Evolutionary conservation across 768 basidiomycete species (phyloP).

Genomic region (Boletus coccyginus): DNA sequence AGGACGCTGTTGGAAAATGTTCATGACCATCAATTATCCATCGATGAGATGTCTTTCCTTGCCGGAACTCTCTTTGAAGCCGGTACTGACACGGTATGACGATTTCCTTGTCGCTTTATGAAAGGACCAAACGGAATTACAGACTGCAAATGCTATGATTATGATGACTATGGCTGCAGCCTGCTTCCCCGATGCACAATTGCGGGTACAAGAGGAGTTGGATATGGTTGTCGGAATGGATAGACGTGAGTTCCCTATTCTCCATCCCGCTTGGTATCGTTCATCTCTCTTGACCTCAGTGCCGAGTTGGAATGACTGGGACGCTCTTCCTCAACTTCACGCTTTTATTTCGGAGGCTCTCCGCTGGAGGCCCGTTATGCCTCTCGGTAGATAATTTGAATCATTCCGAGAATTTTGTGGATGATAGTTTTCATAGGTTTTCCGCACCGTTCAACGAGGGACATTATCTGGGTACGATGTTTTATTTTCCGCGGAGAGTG

Average conservation of each 20-base stretch:
- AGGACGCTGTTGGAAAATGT: conserved; percentile 52
- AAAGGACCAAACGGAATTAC: not conserved
- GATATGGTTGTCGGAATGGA: conserved; percentile 48
- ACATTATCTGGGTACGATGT: conserved; percentile 54
- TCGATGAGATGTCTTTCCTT: conserved; percentile 55
- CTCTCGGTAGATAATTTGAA: conserved; percentile 17
- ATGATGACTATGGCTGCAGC: conserved; percentile 52
- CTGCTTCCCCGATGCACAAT: conserved; percentile 49
- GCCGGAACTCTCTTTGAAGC: conserved; percentile 61
- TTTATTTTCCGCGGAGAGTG: too few relatives aligned
- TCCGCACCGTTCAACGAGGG: conserved; percentile 59
- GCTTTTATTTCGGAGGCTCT: conserved; percentile 38
- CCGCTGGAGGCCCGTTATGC: conserved; percentile 37
- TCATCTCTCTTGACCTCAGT: conserved; percentile 17
- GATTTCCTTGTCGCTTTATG: not conserved
- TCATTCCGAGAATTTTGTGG: too few relatives aligned
- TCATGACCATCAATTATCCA: conserved; percentile 44
- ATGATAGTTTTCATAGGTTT: conserved; percentile 33
- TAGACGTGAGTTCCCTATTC: conserved; percentile 12
- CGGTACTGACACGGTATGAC: conserved; percentile 50
- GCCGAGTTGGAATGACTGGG: conserved; percentile 36
- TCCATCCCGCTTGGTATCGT: not conserved
- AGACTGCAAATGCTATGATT: conserved; percentile 26
- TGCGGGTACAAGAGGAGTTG: conserved; percentile 49
- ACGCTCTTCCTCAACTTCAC: conserved; percentile 33